These are phyloP conservation scores for Acmispon strigosus DNA, from an alignment of 306 rosid species.

Conservation along the genomic window DNA sequence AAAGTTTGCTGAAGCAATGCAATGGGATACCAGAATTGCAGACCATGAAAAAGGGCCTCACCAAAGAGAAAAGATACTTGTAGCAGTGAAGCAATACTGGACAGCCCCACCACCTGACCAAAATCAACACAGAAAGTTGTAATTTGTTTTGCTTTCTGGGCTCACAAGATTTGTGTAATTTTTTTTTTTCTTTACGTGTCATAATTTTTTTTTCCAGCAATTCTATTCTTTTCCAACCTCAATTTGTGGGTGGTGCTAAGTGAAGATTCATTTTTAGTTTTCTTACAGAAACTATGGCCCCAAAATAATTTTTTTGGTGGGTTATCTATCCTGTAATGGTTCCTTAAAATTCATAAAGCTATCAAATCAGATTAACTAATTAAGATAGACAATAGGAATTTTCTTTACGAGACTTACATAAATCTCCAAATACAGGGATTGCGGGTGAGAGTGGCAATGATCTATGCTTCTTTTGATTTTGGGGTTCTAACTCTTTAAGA, in stretches of 20 bases:
- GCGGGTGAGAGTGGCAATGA: too few species aligned
- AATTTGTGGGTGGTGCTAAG: slow-evolving; percentile 24
- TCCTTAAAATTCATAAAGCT: not conserved
- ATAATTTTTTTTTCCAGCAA: not conserved
- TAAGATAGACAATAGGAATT: not conserved
- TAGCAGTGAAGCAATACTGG: slow-evolving; percentile 77
- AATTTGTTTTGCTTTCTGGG: slow-evolving; percentile 16
- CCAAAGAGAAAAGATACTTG: slow-evolving; percentile 62
- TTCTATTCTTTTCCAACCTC: slow-evolving; percentile 33
- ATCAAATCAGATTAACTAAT: not conserved
- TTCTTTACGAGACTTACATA: too few species aligned
- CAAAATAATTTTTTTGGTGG: not conserved
- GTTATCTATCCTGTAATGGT: not conserved
- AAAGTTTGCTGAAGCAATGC: slow-evolving; percentile 49
- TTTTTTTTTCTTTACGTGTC: slow-evolving; percentile 3
- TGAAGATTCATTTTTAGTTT: not conserved
- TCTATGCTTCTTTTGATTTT: too few species aligned
- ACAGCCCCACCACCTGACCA: slow-evolving; percentile 44
- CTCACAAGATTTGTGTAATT: slow-evolving; percentile 5
- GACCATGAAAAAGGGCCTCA: slow-evolving; percentile 78
- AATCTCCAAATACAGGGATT: too few species aligned
- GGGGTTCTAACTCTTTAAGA: too few species aligned
- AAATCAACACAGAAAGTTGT: slow-evolving; percentile 15
- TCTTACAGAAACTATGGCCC: slow-evolving; percentile 11
- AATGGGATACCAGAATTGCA: slow-evolving; percentile 61